Percentiles rank a stretch among this genome's conserved stretches.
Evolutionary conservation across 2,329 filamentous ascomycete species (phyloP).

Genomic region (Cytospora paraplurivora): DNA sequence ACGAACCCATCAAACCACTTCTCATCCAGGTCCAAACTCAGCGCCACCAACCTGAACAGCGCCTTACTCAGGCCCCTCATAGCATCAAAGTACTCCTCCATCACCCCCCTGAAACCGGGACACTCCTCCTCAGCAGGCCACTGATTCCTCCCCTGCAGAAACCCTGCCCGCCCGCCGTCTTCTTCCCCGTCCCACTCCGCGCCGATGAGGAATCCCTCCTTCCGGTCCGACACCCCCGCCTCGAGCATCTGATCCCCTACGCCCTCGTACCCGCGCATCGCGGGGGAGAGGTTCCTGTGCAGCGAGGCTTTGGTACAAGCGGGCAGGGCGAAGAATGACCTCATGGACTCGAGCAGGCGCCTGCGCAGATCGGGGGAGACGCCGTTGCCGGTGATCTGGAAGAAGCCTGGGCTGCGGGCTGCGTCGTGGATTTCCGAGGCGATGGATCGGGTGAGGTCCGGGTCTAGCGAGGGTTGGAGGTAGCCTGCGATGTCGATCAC

Average conservation of each 20-base stretch:
- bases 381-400: constrained; percentile 49
- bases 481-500: constrained; percentile 37
- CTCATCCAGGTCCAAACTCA: constrained; percentile 30
- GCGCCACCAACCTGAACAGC: constrained; percentile 31
- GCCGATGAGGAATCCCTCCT: constrained; percentile 9
- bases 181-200: constrained; percentile 33
- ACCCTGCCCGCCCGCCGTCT: constrained; percentile 32
- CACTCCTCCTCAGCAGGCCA: constrained; percentile 35
- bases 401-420: constrained; percentile 48
- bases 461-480: constrained; percentile 22
- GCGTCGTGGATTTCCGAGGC: constrained; percentile 39
- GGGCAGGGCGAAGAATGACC: constrained; percentile 38
- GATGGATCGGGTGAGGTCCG: constrained; percentile 26
- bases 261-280: constrained; percentile 43
- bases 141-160: constrained; percentile 36
- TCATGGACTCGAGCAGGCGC: constrained; percentile 25
- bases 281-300: constrained; percentile 33
- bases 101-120: constrained; percentile 31
- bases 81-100: constrained; percentile 31
- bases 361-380: constrained; percentile 38
- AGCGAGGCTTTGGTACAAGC: constrained; percentile 34
- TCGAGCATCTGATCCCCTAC: constrained; percentile 44
- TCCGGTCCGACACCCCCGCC: constrained; percentile 13
- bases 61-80: constrained; percentile 30
- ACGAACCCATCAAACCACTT: constrained; percentile 30